Base-by-base conservation (phyloP, 345 rosid species). In the Lepidium sativum region DNA sequence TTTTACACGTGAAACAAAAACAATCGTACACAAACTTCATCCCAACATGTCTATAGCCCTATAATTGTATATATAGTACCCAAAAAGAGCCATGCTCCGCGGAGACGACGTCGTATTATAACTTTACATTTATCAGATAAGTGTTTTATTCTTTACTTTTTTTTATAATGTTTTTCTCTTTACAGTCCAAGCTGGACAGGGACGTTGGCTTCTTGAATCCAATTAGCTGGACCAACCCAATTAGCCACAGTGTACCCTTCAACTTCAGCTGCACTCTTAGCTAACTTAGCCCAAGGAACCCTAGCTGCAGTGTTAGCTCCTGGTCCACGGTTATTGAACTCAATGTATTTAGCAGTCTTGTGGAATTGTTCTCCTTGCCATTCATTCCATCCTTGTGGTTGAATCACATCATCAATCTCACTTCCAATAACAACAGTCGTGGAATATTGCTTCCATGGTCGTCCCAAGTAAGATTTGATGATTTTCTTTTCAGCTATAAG, bases 381-480 rank as follows among this genome's bases (percentile, higher is more conserved):
- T 6, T 68, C 52, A 10, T 17, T 43, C 85, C 87, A 88, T 32
- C 96, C 97, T 0, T 42, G 76, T 2, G 91, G 86, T 2, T 71
- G 68, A 39, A 91, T 80, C 60, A 82, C 61, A 48, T 86, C 94
- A 1, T 81, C 84, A 11, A 91, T 32, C 44, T 74, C 73, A 1
- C 65, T 39, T 62, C 89, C 91, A 77, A 86, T 82, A n/a, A 88
- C 21, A 0, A 80, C 83, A 8, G 96, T 78, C 8, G 79, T 75
- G 1, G 96, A 60, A 20, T 2, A 76, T 18, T 17, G 5, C 75
- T 83, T 88, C 97, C 96, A 88, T 0, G 97, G 96, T 15, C 97
- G 21, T 9, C 97, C 96, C 51, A 91, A 59, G 76, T 77, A 91
- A 1, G 89, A 79, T 55, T 43, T 71, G 34, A 72, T 35, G 33